Evolutionary conservation across 2,329 filamentous ascomycete genomes (phyloP), one percentile per base, ranked within the genome.

Genomic region (Neofusicoccum kwambonambiense): DNA sequence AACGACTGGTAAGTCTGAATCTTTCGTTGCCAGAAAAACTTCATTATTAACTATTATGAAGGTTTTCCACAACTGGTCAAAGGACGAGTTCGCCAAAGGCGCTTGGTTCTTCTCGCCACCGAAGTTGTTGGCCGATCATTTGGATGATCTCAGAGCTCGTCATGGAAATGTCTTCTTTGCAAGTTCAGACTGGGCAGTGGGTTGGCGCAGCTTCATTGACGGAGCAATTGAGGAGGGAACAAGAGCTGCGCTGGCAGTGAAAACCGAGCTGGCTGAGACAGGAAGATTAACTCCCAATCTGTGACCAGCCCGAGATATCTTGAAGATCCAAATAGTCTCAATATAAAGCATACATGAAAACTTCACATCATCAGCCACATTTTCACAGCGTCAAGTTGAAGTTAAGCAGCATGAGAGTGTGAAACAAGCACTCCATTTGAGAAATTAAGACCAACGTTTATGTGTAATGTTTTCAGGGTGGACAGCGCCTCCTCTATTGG

Each of bases 201-300:
- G 81, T 0, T 83, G 82, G 82, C 73, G 82, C 0, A 79, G 81
- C 22, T 83, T 83, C 44, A 82, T 83, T 12, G 82, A 84, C 66
- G 82, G 81, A 0, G 82, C 81, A 0, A 82, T 83, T 47, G 79
- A 83, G 58, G 79, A 81, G 39, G 81, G 81, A 0, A 77, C 78
- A 1, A 70, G 73, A 47, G 77, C 74, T 11, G 77, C 76, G 9
- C 68, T 70, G 64, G 70, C 70, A 7, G 70, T 78, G 3, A 69
- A 68, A 44, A 71, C 56, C 7, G 56, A 60, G 41, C 31, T 60
- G 27, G 27, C n/a, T 34, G 41, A 27, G 11, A 22, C n/a, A 6
- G 41, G 31, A 7, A 60, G 17, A 27, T 5, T 27, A 4, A 17
- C 7, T 2, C 22, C 42, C 2, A 45, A 47, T 47, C n/a, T 60